Evolutionary conservation across 2,329 filamentous ascomycete species (phyloP).

Genomic region (Cercospora sojina): DNA sequence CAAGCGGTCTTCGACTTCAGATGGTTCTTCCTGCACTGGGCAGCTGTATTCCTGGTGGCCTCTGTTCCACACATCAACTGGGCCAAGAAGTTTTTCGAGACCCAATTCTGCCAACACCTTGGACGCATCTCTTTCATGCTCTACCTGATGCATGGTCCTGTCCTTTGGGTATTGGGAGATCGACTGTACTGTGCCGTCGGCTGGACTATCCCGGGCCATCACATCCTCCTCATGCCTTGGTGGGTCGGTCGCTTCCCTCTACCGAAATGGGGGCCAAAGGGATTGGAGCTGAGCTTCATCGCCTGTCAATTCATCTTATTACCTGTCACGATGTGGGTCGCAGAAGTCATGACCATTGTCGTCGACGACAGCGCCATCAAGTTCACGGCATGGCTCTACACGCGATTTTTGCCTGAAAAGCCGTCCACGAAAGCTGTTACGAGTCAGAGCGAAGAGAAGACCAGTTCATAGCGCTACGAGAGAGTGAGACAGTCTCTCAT

Average conservation of each 20-base stretch:
- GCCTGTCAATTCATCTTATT: slow-evolving; percentile 60
- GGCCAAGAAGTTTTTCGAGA: slow-evolving; percentile 61
- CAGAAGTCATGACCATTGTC: slow-evolving; percentile 56
- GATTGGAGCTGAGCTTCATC: slow-evolving; percentile 61
- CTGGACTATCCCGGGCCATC: slow-evolving; percentile 49
- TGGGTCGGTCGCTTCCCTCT: slow-evolving; percentile 60
- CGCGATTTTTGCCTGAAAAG: slow-evolving; percentile 38
- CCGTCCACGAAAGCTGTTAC: slow-evolving; percentile 8
- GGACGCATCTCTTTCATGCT: slow-evolving; percentile 62
- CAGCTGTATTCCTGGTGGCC: slow-evolving; percentile 57
- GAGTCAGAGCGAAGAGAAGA: slow-evolving; percentile 11
- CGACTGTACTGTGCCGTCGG: slow-evolving; percentile 63
- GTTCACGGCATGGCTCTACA: slow-evolving; percentile 59
- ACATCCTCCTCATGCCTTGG: slow-evolving; percentile 52
- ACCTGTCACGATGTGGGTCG: slow-evolving; percentile 59
- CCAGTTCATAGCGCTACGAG: slow-evolving; percentile 9
- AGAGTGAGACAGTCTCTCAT: slow-evolving; percentile 7
- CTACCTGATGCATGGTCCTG: slow-evolving; percentile 64
- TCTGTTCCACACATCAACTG: slow-evolving; percentile 58
- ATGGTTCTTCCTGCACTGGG: slow-evolving; percentile 42
- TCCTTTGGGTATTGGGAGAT: slow-evolving; percentile 61
- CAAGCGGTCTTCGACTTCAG: slow-evolving; percentile 37
- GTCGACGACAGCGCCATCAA: slow-evolving; percentile 62
- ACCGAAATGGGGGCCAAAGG: slow-evolving; percentile 55
- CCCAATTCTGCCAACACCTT: slow-evolving; percentile 59